A percentile compares a stretch with the other conserved stretches of the same genome.
Conservation (phyloP, 768 basidiomycete species). For the Paxillus ammoniavirescens region DNA sequence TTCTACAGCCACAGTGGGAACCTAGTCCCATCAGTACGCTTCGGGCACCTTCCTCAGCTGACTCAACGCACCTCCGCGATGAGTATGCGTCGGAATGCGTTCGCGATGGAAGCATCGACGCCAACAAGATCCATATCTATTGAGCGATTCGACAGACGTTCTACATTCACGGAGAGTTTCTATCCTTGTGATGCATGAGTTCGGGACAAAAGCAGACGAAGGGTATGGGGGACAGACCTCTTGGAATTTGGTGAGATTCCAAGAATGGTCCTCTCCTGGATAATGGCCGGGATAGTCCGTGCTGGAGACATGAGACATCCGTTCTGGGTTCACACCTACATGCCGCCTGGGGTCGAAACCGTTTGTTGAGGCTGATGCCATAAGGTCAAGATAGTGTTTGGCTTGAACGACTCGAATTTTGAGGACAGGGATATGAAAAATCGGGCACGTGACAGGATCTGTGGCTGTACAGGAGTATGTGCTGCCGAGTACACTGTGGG, state of each 20-base stretch:
- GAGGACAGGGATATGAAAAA: not conserved
- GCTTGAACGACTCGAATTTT: no score
- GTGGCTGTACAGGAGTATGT: no score
- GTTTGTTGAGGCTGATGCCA: slow-evolving; percentile 5
- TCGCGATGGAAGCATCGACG: slow-evolving; percentile 94
- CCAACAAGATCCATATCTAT: slow-evolving; percentile 96
- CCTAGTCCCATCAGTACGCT: slow-evolving; percentile 42
- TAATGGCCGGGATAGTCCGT: slow-evolving; percentile 91
- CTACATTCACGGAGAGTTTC: slow-evolving; percentile 73
- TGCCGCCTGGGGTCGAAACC: slow-evolving; percentile 47
- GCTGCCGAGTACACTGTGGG: no score
- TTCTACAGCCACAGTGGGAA: slow-evolving; percentile 90
- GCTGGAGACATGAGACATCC: slow-evolving; percentile 77
- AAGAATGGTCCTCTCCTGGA: slow-evolving; percentile 80
- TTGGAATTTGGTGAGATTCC: slow-evolving; percentile 75
- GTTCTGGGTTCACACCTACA: slow-evolving; percentile 68
- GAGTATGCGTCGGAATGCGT: slow-evolving; percentile 88
- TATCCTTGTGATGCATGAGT: slow-evolving; percentile 35
- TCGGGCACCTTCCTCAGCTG: not conserved
- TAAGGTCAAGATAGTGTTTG: no score
- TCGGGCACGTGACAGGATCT: not conserved
- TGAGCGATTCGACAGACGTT: slow-evolving; percentile 76
- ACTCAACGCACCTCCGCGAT: slow-evolving; percentile 78
- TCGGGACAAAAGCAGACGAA: not conserved
- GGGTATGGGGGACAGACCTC: slow-evolving; percentile 48